These are phyloP conservation scores for Cicer chorassanicum DNA, from an alignment of 306 rosid genomes.

Conservation along the genomic window DNA sequence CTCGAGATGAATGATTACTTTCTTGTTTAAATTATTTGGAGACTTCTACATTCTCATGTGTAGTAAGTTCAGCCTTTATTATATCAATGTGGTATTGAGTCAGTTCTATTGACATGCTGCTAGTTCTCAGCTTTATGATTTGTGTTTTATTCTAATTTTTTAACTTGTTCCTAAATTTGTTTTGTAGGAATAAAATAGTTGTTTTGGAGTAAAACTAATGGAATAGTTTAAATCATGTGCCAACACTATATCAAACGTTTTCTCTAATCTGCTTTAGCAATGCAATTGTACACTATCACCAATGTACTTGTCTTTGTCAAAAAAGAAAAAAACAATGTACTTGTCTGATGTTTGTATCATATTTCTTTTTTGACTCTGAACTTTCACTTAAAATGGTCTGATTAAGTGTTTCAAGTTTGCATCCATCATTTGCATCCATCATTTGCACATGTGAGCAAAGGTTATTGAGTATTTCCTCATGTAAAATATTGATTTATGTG, in stretches of 20 bases:
- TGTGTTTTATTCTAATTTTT: constrained; percentile 22
- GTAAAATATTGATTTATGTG: too few relatives aligned
- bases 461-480: too few relatives aligned
- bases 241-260: neutral
- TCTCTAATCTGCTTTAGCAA: constrained; percentile 1
- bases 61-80: neutral
- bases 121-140: constrained; percentile 31
- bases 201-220: neutral
- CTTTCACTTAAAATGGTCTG: neutral
- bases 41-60: constrained; percentile 35
- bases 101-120: constrained; percentile 8
- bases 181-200: constrained; percentile 23
- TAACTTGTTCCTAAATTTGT: neutral
- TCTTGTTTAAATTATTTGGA: constrained; percentile 18
- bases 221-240: constrained; percentile 1
- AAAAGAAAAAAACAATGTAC: neutral
- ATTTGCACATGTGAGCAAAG: too few relatives aligned
- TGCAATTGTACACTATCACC: constrained; percentile 13
- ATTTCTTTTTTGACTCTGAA: neutral
- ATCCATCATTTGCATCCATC: too few relatives aligned
- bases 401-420: too few relatives aligned
- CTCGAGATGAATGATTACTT: constrained; percentile 79
- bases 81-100: constrained; percentile 22
- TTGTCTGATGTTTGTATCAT: neutral
- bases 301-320: neutral